Conservation (phyloP, 305 asterid species). For the Nicotiana rustica region DNA sequence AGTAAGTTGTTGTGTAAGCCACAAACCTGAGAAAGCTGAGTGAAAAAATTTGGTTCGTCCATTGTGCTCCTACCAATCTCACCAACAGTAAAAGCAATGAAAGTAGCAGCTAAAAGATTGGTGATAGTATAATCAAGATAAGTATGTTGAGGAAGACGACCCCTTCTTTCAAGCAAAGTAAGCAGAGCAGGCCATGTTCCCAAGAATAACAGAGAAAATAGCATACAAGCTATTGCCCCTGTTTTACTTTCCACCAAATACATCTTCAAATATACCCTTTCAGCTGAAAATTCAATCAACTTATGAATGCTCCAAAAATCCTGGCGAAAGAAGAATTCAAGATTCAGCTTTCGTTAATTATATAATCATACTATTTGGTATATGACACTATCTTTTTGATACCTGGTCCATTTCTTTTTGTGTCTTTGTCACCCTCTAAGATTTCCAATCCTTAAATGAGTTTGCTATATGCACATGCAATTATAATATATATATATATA, state of each 20-base stretch:
- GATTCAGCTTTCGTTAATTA: background rate
- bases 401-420: constrained; percentile 22
- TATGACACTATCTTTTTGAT: background rate
- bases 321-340: background rate
- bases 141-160: constrained; percentile 78
- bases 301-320: constrained; percentile 1
- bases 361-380: background rate
- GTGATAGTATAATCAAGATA: constrained; percentile 90
- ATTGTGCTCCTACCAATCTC: constrained; percentile 56
- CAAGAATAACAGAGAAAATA: constrained; percentile 48
- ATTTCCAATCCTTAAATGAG: constrained; percentile 9
- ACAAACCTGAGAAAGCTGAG: constrained; percentile 74
- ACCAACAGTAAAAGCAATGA: constrained; percentile 88
- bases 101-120: constrained; percentile 74
- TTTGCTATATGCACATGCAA: background rate
- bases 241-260: constrained; percentile 65
- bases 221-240: constrained; percentile 61
- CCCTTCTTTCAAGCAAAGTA: constrained; percentile 55
- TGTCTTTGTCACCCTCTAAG: background rate
- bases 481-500: background rate
- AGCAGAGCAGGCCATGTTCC: constrained; percentile 70
- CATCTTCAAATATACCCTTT: constrained; percentile 58
- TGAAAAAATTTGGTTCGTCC: constrained; percentile 64
- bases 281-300: constrained; percentile 38
- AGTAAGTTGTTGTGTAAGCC: background rate